Evolutionary conservation across 2,329 filamentous ascomycete species (phyloP).

Genomic region (Zasmidium citrigriseum): DNA sequence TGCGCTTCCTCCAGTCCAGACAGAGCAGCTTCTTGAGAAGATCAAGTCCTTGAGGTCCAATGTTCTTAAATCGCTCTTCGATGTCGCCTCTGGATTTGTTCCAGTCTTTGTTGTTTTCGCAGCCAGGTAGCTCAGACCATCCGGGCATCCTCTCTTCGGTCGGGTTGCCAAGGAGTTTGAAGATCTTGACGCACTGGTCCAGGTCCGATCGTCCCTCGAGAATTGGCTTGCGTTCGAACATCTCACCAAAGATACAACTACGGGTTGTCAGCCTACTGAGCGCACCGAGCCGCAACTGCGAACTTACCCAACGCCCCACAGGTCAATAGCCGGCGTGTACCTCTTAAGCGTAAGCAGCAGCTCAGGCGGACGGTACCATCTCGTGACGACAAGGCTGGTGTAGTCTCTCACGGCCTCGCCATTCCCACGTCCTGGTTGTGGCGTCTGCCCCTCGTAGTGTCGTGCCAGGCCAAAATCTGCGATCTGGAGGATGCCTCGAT

Average conservation of each 20-base stretch:
- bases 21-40: slow-evolving; percentile 79
- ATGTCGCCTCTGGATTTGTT: slow-evolving; percentile 66
- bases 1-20: slow-evolving; percentile 83
- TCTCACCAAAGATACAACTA: slow-evolving; percentile 97
- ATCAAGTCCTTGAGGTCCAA: slow-evolving; percentile 68
- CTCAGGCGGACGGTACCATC: slow-evolving; percentile 96
- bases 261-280: slow-evolving; percentile 24
- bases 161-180: slow-evolving; percentile 86
- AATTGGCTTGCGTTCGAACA: slow-evolving; percentile 92
- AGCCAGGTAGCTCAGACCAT: slow-evolving; percentile 80
- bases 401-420: slow-evolving; percentile 88
- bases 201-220: slow-evolving; percentile 84
- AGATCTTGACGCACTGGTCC: slow-evolving; percentile 91
- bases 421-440: slow-evolving; percentile 73
- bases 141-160: slow-evolving; percentile 91
- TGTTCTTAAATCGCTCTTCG: slow-evolving; percentile 64
- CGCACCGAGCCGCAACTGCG: background rate
- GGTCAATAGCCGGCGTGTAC: slow-evolving; percentile 96
- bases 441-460: slow-evolving; percentile 84
- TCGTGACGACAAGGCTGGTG: slow-evolving; percentile 92
- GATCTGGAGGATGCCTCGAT: slow-evolving; percentile 89
- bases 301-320: slow-evolving; percentile 93
- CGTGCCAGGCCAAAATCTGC: slow-evolving; percentile 94
- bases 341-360: slow-evolving; percentile 81
- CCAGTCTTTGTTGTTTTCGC: slow-evolving; percentile 69